These are phyloP conservation scores for Paramecium caudatum DNA, from an alignment of 73 alveolate species.

Conservation along the genomic window DNA sequence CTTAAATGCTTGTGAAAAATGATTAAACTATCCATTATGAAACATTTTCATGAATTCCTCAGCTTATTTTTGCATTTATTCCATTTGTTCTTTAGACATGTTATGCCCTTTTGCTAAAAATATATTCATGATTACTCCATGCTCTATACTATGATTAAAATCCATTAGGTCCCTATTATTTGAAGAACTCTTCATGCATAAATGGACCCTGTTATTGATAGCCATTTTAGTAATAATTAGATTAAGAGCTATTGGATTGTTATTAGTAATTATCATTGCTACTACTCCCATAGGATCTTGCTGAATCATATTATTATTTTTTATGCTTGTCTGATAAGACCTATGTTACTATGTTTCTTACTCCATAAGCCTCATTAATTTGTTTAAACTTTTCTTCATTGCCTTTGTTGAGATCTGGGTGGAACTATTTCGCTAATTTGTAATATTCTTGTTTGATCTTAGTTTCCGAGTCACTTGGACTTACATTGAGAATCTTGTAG, in stretches of 20 bases:
- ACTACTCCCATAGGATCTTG: background rate
- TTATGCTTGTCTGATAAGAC: conserved; percentile 40
- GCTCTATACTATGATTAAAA: background rate
- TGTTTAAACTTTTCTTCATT: conserved; percentile 83
- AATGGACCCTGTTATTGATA: background rate
- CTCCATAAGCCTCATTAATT: conserved; percentile 83
- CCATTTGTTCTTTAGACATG: conserved; percentile 22
- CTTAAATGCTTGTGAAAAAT: background rate
- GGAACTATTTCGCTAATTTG: conserved; percentile 93
- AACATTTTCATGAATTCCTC: conserved; percentile 37
- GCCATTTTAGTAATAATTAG: too few species aligned
- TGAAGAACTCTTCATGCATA: background rate
- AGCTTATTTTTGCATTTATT: background rate
- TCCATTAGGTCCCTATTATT: conserved; percentile 18
- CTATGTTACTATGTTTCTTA: background rate
- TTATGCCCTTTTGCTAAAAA: background rate
- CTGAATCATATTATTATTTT: conserved; percentile 48
- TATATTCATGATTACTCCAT: conserved; percentile 2
- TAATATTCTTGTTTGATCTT: conserved; percentile 94
- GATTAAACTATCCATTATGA: background rate
- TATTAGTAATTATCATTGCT: background rate
- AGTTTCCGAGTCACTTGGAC: conserved; percentile 83
- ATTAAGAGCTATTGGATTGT: too few species aligned
- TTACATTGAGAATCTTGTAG: conserved; percentile 84
- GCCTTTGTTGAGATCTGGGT: conserved; percentile 91